Evolutionary conservation across 768 basidiomycete genomes (phyloP).

Genomic region (Mycena maculata): DNA sequence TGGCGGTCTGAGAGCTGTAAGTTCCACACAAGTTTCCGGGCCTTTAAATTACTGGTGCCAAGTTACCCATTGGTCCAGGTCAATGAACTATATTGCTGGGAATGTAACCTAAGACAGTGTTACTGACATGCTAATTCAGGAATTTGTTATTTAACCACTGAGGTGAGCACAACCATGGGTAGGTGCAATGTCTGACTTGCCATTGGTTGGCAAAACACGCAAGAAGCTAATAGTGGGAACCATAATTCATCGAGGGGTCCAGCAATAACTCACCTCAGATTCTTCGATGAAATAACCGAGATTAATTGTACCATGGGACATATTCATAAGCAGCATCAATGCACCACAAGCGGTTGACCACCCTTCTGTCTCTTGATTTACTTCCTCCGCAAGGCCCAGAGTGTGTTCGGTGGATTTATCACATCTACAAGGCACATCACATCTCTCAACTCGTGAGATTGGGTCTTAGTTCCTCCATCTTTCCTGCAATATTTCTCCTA

Average conservation of each 20-base stretch:
- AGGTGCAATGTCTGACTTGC: neutral
- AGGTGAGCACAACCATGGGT: neutral
- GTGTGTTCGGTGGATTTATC: neutral
- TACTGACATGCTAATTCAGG: neutral
- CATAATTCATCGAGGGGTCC: slow-evolving; percentile 3
- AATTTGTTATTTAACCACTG: neutral
- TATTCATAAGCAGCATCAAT: neutral
- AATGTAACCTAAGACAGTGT: neutral
- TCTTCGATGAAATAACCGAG: slow-evolving; percentile 16
- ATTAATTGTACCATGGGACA: neutral
- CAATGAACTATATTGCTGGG: neutral
- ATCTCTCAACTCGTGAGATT: slow-evolving; percentile 9
- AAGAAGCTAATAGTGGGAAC: neutral
- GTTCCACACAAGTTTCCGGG: neutral
- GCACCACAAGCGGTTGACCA: neutral
- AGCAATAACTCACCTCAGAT: slow-evolving; percentile 4
- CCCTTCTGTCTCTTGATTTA: neutral
- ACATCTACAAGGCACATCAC: neutral
- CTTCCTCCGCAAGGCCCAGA: neutral
- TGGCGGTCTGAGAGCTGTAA: neutral
- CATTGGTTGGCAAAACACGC: neutral
- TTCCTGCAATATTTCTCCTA: neutral
- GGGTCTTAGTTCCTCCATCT: neutral
- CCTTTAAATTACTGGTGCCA: neutral
- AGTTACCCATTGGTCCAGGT: neutral